These are phyloP conservation scores for Wallacemonas sp. DNA, from an alignment of 208 protist species.

Conservation along the genomic window DNA sequence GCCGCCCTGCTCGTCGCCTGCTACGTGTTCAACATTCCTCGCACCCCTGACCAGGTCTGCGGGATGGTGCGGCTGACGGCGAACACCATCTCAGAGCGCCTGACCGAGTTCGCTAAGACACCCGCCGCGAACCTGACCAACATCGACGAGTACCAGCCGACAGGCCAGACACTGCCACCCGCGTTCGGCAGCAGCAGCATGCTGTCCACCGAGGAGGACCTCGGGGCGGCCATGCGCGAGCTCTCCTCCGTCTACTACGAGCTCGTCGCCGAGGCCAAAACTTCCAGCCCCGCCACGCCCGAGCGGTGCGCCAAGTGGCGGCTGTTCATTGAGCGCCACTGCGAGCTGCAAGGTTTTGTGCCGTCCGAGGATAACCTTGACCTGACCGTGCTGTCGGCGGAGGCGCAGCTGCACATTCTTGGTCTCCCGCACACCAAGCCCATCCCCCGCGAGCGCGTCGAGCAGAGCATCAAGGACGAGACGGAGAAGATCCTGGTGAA, in stretches of 20 bases:
- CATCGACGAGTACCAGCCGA: conserved; percentile 81
- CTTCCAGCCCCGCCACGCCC: conserved; percentile 63
- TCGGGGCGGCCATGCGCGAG: conserved; percentile 69
- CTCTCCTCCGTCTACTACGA: conserved; percentile 85
- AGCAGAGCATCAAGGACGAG: conserved; percentile 70
- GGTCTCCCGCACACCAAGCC: conserved; percentile 80
- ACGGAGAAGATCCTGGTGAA: conserved; percentile 74
- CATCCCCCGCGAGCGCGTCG: conserved; percentile 58
- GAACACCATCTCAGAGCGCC: conserved; percentile 71
- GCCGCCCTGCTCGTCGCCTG: conserved; percentile 88
- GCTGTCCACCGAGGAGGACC: conserved; percentile 60
- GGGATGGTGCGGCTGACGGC: conserved; percentile 85
- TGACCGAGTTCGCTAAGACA: conserved; percentile 87
- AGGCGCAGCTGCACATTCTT: conserved; percentile 82
- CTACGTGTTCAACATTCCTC: conserved; percentile 81
- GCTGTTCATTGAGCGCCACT: conserved; percentile 73
- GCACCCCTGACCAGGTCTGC: conserved; percentile 85
- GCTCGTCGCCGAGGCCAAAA: conserved; percentile 84
- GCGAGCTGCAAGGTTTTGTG: conserved; percentile 64
- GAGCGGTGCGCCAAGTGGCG: conserved; percentile 83
- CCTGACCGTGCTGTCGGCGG: conserved; percentile 50
- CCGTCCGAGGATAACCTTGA: conserved; percentile 63
- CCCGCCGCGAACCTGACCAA: conserved; percentile 61
- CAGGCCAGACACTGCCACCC: conserved; percentile 65
- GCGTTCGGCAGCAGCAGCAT: conserved; percentile 62